Base-by-base conservation (phyloP, 2,329 filamentous ascomycete species). In the Fusarium sp. region DNA sequence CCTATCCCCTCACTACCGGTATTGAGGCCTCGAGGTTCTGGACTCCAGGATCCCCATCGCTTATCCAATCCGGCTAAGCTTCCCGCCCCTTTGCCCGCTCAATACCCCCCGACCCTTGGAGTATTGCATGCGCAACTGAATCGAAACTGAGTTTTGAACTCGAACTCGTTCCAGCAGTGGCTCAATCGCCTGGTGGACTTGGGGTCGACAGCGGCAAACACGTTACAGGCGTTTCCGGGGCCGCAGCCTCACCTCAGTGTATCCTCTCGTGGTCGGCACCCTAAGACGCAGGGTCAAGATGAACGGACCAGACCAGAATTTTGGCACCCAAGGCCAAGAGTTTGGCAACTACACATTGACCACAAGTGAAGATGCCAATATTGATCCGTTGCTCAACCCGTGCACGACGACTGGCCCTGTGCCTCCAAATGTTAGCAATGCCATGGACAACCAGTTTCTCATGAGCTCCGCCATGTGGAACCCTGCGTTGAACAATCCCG, bases 311-410 rank as follows among this genome's bases (percentile, higher is more conserved):
- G 42, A 22, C 14, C 31, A 58, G 9, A 20, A 26, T 5, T 59
- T 42, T 42, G 6, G 42, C 42, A 22, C 52, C 40, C 22, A 39
- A 15, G 22, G 18, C 17, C 58, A 18, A 2, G 11, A 17, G n/a
- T 54, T 54, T 7, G 28, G 17, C 40, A 46, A 51, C 28, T 60
- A 26, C 38, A 24, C 22, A n/a, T 15, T 50, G 24, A 22, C 26
- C 14, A 45, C 31, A 20, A 22, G 24, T 7, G 20, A 58, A 6
- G 56, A 74, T 34, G 28, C 43, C 33, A 52, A 55, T 34, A 72
- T 73, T 7, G 68, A 74, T 8, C 72, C 72, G 4, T 44, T 73
- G 40, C 68, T 74, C 22, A 36, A 40, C 24, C 28, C 34, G 14
- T 49, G 50, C 17, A 46, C 66, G 11, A 22, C 36, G 11, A 11